phyloP scores from a whole-genome alignment of 345 rosid species.

The Adansonia digitata region DNA sequence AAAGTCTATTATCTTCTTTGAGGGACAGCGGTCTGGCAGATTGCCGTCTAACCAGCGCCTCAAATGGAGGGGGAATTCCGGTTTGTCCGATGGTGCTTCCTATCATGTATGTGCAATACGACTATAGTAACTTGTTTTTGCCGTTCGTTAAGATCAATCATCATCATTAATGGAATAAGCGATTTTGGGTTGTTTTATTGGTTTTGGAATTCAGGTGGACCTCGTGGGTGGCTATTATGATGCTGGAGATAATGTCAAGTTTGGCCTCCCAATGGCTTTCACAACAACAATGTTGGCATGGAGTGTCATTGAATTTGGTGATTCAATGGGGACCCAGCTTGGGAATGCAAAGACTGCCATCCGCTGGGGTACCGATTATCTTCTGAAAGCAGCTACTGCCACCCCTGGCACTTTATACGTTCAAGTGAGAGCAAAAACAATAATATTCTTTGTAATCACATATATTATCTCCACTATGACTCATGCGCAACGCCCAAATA shows the following conservation, averaged over 20 bases:
- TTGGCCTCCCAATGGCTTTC: slow-evolving; percentile 78
- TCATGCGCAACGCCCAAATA: background rate
- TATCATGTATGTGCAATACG: slow-evolving; percentile 35
- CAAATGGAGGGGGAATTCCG: slow-evolving; percentile 61
- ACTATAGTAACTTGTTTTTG: background rate
- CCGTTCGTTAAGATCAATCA: no score
- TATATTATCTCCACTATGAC: background rate
- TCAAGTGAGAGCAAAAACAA: slow-evolving; percentile 37
- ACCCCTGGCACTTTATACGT: slow-evolving; percentile 54
- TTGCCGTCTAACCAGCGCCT: slow-evolving; percentile 50
- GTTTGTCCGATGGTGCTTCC: slow-evolving; percentile 52
- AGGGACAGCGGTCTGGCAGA: slow-evolving; percentile 71
- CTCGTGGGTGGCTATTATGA: slow-evolving; percentile 76
- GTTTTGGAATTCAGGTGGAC: slow-evolving; percentile 43
- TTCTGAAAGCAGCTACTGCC: slow-evolving; percentile 54
- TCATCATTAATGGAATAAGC: background rate
- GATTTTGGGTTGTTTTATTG: background rate
- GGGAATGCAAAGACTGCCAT: slow-evolving; percentile 49
- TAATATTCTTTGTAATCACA: background rate
- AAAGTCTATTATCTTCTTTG: slow-evolving; percentile 63
- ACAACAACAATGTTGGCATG: slow-evolving; percentile 65
- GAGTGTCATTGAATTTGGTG: slow-evolving; percentile 72
- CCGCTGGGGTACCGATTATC: slow-evolving; percentile 74
- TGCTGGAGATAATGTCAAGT: slow-evolving; percentile 79
- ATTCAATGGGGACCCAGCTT: slow-evolving; percentile 45